Percentiles rank a stretch among this genome's conserved stretches.
Evolutionary conservation across 2,329 filamentous ascomycete species (phyloP).

Genomic region (Colletotrichum gloeosporioides): DNA sequence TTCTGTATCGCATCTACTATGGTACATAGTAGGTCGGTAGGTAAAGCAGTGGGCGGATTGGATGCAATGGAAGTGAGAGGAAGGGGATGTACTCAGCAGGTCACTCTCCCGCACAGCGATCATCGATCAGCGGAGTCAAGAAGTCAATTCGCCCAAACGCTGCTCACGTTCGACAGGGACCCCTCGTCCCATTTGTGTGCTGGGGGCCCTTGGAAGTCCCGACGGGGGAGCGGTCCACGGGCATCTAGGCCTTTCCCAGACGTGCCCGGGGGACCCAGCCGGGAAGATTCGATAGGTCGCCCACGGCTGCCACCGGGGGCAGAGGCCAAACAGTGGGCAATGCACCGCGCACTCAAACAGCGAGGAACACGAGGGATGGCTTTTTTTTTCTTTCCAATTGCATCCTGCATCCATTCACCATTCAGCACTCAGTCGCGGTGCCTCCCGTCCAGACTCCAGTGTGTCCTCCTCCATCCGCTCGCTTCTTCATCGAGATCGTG

Average conservation of each 20-base stretch:
- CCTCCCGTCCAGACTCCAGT: background rate
- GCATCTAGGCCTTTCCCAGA: slow-evolving; percentile 5
- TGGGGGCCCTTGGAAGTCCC: background rate
- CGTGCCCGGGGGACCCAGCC: background rate
- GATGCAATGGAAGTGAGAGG: background rate
- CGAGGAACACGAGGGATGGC: background rate
- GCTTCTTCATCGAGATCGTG: background rate
- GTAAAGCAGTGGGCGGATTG: background rate
- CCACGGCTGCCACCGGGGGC: background rate
- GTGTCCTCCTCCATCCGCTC: background rate
- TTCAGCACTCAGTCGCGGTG: background rate
- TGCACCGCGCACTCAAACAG: background rate
- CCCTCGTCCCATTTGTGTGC: background rate
- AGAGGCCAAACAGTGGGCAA: background rate
- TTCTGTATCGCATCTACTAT: background rate
- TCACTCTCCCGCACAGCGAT: slow-evolving; percentile 1
- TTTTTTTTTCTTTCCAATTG: background rate
- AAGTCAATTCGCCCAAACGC: slow-evolving; percentile 16
- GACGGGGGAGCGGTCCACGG: slow-evolving; percentile 13
- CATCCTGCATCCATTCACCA: background rate
- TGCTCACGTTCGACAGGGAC: background rate
- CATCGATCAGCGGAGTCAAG: slow-evolving; percentile 9
- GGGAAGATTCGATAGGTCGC: background rate
- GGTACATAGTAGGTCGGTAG: no score
- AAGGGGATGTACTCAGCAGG: background rate